Evolutionary conservation across 768 basidiomycete species (phyloP).

Genomic region (Inosperma sp.): DNA sequence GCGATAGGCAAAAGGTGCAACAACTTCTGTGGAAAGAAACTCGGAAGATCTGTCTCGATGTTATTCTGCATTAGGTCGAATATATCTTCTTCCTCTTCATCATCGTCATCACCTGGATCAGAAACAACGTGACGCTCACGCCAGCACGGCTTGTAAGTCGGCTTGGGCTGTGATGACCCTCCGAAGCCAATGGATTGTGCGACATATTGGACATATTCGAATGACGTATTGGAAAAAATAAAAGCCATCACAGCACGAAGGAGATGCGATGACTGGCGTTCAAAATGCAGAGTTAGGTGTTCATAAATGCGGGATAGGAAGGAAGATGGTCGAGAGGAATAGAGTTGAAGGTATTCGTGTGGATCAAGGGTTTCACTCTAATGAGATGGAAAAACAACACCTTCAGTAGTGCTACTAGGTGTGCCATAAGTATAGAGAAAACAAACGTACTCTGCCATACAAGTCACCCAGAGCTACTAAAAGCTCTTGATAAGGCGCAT

Average conservation of each 20-base stretch:
- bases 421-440: background rate
- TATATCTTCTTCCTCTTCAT: constrained; percentile 37
- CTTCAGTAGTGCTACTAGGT: too few relatives aligned
- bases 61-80: constrained; percentile 35
- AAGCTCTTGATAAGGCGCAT: constrained; percentile 45
- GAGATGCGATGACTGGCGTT: constrained; percentile 43
- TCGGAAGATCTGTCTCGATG: constrained; percentile 44
- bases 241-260: constrained; percentile 59
- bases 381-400: background rate
- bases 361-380: constrained; percentile 35
- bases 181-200: constrained; percentile 58
- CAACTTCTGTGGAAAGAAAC: constrained; percentile 54
- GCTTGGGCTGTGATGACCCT: constrained; percentile 21
- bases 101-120: constrained; percentile 36
- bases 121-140: constrained; percentile 27
- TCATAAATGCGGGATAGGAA: constrained; percentile 61
- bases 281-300: constrained; percentile 49
- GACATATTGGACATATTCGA: constrained; percentile 55
- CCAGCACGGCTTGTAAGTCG: constrained; percentile 23
- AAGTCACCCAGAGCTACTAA: constrained; percentile 51
- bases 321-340: constrained; percentile 41
- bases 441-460: constrained; percentile 53
- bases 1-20: constrained; percentile 56
- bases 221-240: constrained; percentile 60
- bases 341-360: constrained; percentile 39